phyloP scores from a whole-genome alignment of 495 filamentous ascomycete species.

The Halenospora varia region DNA sequence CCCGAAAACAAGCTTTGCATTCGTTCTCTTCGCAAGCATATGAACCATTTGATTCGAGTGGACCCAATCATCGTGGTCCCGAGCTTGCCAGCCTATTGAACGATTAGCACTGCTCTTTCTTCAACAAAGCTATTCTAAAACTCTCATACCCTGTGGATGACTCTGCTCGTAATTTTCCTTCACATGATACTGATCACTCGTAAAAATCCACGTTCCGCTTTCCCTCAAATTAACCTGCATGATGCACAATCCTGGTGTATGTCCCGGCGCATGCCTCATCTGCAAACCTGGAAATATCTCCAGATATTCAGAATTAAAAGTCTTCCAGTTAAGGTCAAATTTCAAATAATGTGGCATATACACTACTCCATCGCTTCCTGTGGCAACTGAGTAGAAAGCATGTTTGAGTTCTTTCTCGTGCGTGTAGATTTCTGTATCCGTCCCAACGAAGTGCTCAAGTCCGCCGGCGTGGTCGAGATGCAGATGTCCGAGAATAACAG shows the following conservation, averaged over 20 bases:
- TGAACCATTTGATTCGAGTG: constrained; percentile 36
- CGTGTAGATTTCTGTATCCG: constrained; percentile 43
- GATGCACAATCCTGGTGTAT: constrained; percentile 35
- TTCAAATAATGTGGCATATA: constrained; percentile 37
- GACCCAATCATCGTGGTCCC: constrained; percentile 42
- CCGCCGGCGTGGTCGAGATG: constrained; percentile 52
- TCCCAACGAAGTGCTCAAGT: constrained; percentile 41
- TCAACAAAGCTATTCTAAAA: too few relatives aligned
- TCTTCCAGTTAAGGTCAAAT: constrained; percentile 34
- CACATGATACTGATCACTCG: constrained; percentile 41
- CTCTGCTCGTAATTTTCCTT: constrained; percentile 33
- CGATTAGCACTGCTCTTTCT: too few relatives aligned
- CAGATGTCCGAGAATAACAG: constrained; percentile 47
- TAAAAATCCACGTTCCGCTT: constrained; percentile 41
- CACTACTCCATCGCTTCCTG: constrained; percentile 35
- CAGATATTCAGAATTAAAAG: constrained; percentile 28
- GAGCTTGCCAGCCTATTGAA: constrained; percentile 37
- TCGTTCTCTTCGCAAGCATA: constrained; percentile 31
- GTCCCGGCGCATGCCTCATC: constrained; percentile 36
- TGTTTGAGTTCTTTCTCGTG: constrained; percentile 47
- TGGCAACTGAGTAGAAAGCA: constrained; percentile 40
- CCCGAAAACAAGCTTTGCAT: constrained; percentile 37
- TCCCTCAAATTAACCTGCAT: constrained; percentile 38
- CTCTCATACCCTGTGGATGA: constrained; percentile 39
- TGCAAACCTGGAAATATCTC: constrained; percentile 37